Evolutionary conservation across 306 rosid genomes (phyloP).

Genomic region (Neltuma alba): DNA sequence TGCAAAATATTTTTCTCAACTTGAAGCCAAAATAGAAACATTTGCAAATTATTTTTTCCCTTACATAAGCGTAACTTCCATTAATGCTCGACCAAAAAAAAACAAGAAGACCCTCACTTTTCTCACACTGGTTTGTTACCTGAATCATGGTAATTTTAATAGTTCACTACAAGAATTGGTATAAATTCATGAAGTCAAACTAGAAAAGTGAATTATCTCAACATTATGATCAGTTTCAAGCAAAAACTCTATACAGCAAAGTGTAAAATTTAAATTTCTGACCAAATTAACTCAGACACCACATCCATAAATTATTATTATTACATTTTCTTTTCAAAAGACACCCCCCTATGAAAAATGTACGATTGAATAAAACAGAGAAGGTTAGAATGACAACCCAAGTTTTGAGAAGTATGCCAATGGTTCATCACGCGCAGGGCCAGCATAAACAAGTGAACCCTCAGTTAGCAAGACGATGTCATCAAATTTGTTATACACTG

Average conservation of each 20-base stretch:
- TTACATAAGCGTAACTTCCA: background rate
- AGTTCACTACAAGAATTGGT: background rate
- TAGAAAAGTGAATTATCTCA: conserved; percentile 16
- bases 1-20: conserved; percentile 20
- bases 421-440: conserved; percentile 80
- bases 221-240: conserved; percentile 5
- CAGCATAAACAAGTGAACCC: conserved; percentile 91
- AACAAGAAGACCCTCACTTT: too few species aligned
- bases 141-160: background rate
- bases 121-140: background rate
- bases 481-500: conserved; percentile 87
- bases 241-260: background rate
- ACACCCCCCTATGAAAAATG: conserved; percentile 19
- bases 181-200: conserved; percentile 8
- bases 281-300: background rate
- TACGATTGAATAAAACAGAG: conserved; percentile 25
- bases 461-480: conserved; percentile 88
- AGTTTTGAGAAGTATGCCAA: conserved; percentile 76
- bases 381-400: conserved; percentile 63
- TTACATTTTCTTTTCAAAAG: conserved; percentile 21
- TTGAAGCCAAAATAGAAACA: conserved; percentile 16
- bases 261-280: conserved; percentile 26
- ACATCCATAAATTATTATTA: background rate
- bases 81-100: conserved; percentile 15
- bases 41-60: conserved; percentile 2